Evolutionary conservation across 371 early-diverging fungal species (phyloP).

Genomic region (Apophysomyces sp.): DNA sequence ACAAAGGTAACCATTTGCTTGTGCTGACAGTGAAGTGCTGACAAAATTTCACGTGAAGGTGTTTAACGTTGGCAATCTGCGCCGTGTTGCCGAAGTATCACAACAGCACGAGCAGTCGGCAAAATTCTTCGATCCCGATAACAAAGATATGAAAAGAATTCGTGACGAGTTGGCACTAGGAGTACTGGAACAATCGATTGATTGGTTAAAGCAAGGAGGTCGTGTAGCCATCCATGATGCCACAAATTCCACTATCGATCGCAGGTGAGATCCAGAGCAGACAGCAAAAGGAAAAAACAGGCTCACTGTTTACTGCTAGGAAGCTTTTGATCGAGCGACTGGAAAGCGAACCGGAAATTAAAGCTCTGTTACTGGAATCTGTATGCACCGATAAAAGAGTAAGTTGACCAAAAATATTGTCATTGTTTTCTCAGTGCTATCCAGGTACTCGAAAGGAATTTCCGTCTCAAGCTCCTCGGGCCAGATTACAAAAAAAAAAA

Average conservation of each 20-base stretch:
- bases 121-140: slow-evolving; percentile 79
- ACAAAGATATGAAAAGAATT: slow-evolving; percentile 60
- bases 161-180: slow-evolving; percentile 79
- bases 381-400: slow-evolving; percentile 72
- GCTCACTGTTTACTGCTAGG: slow-evolving; percentile 23
- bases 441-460: slow-evolving; percentile 71
- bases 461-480: slow-evolving; percentile 76
- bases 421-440: not conserved
- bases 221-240: slow-evolving; percentile 91
- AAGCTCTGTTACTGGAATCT: slow-evolving; percentile 65
- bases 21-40: slow-evolving; percentile 37
- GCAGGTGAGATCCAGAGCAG: slow-evolving; percentile 74
- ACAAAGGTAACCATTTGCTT: slow-evolving; percentile 43
- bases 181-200: slow-evolving; percentile 74
- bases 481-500: slow-evolving; percentile 82
- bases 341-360: slow-evolving; percentile 50
- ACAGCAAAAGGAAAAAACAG: slow-evolving; percentile 92
- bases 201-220: slow-evolving; percentile 69
- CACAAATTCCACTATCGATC: slow-evolving; percentile 78
- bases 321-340: slow-evolving; percentile 64
- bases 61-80: slow-evolving; percentile 87
- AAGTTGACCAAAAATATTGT: not conserved
- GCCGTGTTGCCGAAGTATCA: slow-evolving; percentile 55
- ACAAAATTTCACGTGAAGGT: slow-evolving; percentile 26
- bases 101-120: slow-evolving; percentile 54